A percentile compares a stretch with the other conserved stretches of the same genome.
These are phyloP conservation scores for Talaromyces sp. DNA, from an alignment of 2,329 filamentous ascomycete species.

Conservation along the genomic window DNA sequence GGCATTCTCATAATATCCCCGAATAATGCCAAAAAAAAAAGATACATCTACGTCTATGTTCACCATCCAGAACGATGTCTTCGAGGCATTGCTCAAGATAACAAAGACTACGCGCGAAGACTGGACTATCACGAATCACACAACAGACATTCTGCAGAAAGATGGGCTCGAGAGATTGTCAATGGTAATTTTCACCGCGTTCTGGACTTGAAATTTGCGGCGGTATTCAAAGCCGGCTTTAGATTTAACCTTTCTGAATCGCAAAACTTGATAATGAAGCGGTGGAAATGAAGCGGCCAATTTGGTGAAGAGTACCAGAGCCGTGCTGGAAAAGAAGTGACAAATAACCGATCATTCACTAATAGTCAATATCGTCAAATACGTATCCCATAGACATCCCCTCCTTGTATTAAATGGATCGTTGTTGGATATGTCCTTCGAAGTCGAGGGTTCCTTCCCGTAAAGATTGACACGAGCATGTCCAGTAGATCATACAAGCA, in stretches of 20 bases:
- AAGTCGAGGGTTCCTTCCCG: too few relatives aligned
- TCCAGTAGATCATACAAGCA: too few relatives aligned
- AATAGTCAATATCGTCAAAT: too few relatives aligned
- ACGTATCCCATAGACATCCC: too few relatives aligned
- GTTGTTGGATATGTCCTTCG: too few relatives aligned
- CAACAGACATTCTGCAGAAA: not conserved
- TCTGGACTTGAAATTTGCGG: conserved; percentile 14
- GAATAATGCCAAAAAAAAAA: conserved; percentile 10
- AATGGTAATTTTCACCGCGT: conserved; percentile 5
- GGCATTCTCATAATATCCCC: conserved; percentile 4
- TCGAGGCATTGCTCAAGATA: conserved; percentile 11
- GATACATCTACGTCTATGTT: conserved; percentile 10
- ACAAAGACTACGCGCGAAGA: conserved; percentile 8
- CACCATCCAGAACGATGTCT: conserved; percentile 12
- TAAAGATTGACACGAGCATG: too few relatives aligned
- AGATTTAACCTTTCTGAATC: conserved; percentile 10
- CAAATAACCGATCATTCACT: too few relatives aligned
- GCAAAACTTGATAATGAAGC: conserved; percentile 6
- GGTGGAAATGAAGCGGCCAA: not conserved
- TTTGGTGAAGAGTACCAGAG: not conserved
- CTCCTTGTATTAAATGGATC: too few relatives aligned
- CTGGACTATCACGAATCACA: conserved; percentile 12
- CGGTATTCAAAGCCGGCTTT: conserved; percentile 4
- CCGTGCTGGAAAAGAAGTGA: conserved; percentile 4
- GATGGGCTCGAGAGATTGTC: conserved; percentile 6